Conservation (phyloP, 306 rosid species). For the Parietaria judaica region DNA sequence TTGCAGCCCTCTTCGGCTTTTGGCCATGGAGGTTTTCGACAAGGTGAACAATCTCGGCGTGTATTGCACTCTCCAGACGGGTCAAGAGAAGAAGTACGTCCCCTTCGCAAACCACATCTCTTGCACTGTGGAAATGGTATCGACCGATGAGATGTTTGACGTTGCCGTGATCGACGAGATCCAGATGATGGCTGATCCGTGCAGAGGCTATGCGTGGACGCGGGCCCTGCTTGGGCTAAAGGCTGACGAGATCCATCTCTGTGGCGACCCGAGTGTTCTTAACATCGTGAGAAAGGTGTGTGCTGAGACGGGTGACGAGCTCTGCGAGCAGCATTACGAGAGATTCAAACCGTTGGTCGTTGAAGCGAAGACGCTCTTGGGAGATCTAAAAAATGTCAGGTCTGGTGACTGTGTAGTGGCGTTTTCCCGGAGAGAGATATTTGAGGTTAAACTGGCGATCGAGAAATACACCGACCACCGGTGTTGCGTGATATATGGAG, state of each 20-base stretch:
- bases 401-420: slow-evolving; percentile 97
- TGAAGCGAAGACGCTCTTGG: slow-evolving; percentile 78
- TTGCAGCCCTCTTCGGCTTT: slow-evolving; percentile 78
- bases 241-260: slow-evolving; percentile 86
- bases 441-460: slow-evolving; percentile 78
- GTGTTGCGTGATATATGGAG: slow-evolving; percentile 88
- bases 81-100: slow-evolving; percentile 77
- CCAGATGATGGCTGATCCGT: slow-evolving; percentile 74
- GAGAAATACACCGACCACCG: slow-evolving; percentile 70
- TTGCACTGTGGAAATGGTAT: slow-evolving; percentile 88
- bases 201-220: slow-evolving; percentile 84
- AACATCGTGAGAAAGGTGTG: slow-evolving; percentile 60
- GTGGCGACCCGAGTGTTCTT: slow-evolving; percentile 88
- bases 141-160: slow-evolving; percentile 69
- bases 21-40: slow-evolving; percentile 97
- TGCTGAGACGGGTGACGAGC: slow-evolving; percentile 71
- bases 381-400: slow-evolving; percentile 66
- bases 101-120: slow-evolving; percentile 75
- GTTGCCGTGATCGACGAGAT: slow-evolving; percentile 87
- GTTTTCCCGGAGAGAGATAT: slow-evolving; percentile 90
- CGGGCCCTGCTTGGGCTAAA: slow-evolving; percentile 80
- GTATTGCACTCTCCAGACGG: slow-evolving; percentile 71
- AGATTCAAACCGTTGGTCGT: slow-evolving; percentile 93
- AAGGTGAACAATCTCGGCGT: slow-evolving; percentile 77
- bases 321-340: slow-evolving; percentile 64